Conservation (phyloP, 495 filamentous ascomycete species). For the Penicillium maclennaniae region DNA sequence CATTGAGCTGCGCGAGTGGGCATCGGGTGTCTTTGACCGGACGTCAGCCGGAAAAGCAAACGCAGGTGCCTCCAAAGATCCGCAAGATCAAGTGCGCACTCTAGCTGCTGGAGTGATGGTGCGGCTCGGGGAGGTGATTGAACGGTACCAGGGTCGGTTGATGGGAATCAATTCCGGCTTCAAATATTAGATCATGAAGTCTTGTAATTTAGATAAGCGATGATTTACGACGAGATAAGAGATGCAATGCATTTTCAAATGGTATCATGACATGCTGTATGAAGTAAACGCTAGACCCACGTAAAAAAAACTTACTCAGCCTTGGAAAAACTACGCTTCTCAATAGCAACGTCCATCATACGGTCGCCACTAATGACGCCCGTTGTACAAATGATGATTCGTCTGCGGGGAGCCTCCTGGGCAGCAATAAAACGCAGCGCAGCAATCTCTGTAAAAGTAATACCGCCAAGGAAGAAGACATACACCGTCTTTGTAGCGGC, state of each 20-base stretch:
- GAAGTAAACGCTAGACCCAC: constrained; percentile 8
- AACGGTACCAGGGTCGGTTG: constrained; percentile 66
- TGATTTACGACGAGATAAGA: neutral
- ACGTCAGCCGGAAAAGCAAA: constrained; percentile 32
- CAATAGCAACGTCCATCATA: constrained; percentile 86
- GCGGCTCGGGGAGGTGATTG: constrained; percentile 70
- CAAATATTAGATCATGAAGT: constrained; percentile 29
- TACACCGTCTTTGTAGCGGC: constrained; percentile 78
- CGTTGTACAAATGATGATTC: constrained; percentile 89
- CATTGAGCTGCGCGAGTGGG: constrained; percentile 43
- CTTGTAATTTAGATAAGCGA: neutral
- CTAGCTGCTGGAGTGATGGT: constrained; percentile 82
- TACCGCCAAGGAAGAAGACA: constrained; percentile 91
- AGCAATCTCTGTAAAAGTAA: constrained; percentile 94
- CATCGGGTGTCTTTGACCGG: constrained; percentile 60
- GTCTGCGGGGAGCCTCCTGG: constrained; percentile 76
- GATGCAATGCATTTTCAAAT: neutral
- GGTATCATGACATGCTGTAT: constrained; percentile 16
- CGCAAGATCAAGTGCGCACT: constrained; percentile 38
- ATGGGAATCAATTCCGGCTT: constrained; percentile 51
- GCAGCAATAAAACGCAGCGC: constrained; percentile 86
- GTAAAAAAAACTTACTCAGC: constrained; percentile 18
- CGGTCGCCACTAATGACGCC: constrained; percentile 83
- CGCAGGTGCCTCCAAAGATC: constrained; percentile 44
- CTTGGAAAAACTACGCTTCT: constrained; percentile 60